These are phyloP conservation scores for Coniochaeta ligniaria DNA, from an alignment of 2,329 filamentous ascomycete species.

Conservation along the genomic window DNA sequence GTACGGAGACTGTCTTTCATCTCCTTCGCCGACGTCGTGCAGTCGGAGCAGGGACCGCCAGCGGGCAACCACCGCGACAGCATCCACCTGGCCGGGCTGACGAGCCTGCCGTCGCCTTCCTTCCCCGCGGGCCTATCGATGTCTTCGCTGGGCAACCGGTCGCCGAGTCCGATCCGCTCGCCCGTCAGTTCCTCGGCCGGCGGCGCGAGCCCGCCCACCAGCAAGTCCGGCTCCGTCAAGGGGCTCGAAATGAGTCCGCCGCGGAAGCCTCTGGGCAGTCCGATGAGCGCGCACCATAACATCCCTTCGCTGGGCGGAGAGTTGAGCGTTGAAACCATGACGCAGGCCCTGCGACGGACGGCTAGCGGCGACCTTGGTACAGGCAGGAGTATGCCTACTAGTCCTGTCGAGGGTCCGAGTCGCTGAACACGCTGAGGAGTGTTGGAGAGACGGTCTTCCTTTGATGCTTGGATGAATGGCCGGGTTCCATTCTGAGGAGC, in stretches of 20 bases:
- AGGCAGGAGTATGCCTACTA: constrained; percentile 48
- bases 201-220: constrained; percentile 61
- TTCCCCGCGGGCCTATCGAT: constrained; percentile 8
- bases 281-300: constrained; percentile 22
- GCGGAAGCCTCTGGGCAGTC: constrained; percentile 56
- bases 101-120: constrained; percentile 43
- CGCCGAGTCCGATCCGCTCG: constrained; percentile 73
- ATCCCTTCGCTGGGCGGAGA: constrained; percentile 48
- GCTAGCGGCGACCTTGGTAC: constrained; percentile 70
- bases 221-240: constrained; percentile 67
- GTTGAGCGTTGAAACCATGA: constrained; percentile 88
- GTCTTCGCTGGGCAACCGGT: constrained; percentile 23
- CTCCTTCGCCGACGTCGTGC: constrained; percentile 92
- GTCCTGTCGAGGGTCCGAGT: constrained; percentile 42
- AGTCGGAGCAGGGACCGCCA: constrained; percentile 66
- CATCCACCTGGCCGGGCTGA: constrained; percentile 60
- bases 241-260: constrained; percentile 60
- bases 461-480: background rate
- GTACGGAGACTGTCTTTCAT: constrained; percentile 87
- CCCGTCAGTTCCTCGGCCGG: constrained; percentile 60
- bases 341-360: constrained; percentile 77
- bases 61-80: constrained; percentile 64
- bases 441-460: background rate
- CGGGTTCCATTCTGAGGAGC: background rate
- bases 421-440: background rate